Conservation (phyloP, 148 eudicot species). For the Camellia lanceoleosa region DNA sequence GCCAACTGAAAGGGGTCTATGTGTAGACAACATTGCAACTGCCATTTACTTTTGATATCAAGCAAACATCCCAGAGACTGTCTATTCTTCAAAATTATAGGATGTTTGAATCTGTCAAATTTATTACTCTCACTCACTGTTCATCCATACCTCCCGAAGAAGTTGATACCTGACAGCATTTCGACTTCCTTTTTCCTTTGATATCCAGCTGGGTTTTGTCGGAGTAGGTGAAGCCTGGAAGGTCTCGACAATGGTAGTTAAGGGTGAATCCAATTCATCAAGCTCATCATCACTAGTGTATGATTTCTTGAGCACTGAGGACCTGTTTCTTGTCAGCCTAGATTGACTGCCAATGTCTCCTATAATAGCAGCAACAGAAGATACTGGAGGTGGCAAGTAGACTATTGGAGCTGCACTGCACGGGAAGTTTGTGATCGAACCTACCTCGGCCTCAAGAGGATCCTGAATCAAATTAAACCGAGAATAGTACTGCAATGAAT, state of each 20-base stretch:
- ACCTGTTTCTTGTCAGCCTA: constrained; percentile 53
- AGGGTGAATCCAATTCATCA: constrained; percentile 75
- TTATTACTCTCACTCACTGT: not conserved
- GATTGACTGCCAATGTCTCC: constrained; percentile 42
- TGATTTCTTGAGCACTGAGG: constrained; percentile 62
- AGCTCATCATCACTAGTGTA: constrained; percentile 88
- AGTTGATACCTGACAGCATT: constrained; percentile 66
- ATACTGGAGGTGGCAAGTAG: constrained; percentile 59
- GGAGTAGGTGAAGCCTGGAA: constrained; percentile 20
- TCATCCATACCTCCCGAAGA: constrained; percentile 36
- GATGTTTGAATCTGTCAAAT: not conserved
- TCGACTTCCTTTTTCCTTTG: constrained; percentile 28
- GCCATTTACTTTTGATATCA: not conserved
- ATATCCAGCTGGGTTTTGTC: constrained; percentile 26
- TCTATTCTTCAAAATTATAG: not conserved
- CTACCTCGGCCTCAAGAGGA: constrained; percentile 38
- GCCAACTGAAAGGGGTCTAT: not conserved
- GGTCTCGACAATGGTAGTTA: constrained; percentile 36
- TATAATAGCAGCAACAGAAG: constrained; percentile 39
- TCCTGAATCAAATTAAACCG: constrained; percentile 38
- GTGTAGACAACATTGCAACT: not conserved
- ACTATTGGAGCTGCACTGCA: constrained; percentile 56
- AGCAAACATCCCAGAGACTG: not conserved
- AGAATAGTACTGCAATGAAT: not conserved
- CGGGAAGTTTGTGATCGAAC: constrained; percentile 39